Conservation (phyloP, 768 basidiomycete genomes). For the Gyrodon lividus region DNA sequence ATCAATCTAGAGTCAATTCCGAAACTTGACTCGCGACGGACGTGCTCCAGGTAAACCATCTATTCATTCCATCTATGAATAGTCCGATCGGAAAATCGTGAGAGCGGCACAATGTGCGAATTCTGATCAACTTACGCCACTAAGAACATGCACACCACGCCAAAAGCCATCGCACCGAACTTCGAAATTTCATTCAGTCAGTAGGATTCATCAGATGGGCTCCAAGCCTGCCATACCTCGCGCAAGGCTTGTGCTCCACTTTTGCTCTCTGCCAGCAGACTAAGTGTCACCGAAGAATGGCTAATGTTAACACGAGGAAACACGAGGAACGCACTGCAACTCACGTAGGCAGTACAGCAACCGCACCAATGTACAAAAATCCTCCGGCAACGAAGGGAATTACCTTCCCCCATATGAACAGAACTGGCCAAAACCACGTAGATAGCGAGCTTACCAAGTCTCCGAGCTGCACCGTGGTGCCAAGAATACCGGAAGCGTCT, state of each 20-base stretch:
- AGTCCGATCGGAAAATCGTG: conserved; percentile 14
- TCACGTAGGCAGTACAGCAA: conserved; percentile 88
- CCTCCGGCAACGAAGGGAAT: conserved; percentile 90
- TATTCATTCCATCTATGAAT: conserved; percentile 76
- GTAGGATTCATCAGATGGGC: conserved; percentile 9
- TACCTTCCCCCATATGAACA: conserved; percentile 47
- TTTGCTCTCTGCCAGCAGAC: conserved; percentile 84
- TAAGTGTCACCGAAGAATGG: conserved; percentile 31
- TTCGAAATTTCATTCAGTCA: conserved; percentile 36
- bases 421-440: conserved; percentile 15
- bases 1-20: not conserved
- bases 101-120: conserved; percentile 15
- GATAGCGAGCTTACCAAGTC: conserved; percentile 65
- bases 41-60: conserved; percentile 19
- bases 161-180: conserved; percentile 91
- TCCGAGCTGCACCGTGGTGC: conserved; percentile 74
- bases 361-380: conserved; percentile 91
- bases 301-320: conserved; percentile 6
- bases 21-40: conserved; percentile 3
- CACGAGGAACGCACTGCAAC: conserved; percentile 29
- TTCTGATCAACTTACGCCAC: conserved; percentile 69
- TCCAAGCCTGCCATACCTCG: conserved; percentile 50
- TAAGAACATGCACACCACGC: conserved; percentile 88
- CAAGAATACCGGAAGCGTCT: conserved; percentile 73
- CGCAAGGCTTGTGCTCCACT: conserved; percentile 87